Evolutionary conservation across 2,329 filamentous ascomycete species (phyloP).

Genomic region (Meredithiella fracta): DNA sequence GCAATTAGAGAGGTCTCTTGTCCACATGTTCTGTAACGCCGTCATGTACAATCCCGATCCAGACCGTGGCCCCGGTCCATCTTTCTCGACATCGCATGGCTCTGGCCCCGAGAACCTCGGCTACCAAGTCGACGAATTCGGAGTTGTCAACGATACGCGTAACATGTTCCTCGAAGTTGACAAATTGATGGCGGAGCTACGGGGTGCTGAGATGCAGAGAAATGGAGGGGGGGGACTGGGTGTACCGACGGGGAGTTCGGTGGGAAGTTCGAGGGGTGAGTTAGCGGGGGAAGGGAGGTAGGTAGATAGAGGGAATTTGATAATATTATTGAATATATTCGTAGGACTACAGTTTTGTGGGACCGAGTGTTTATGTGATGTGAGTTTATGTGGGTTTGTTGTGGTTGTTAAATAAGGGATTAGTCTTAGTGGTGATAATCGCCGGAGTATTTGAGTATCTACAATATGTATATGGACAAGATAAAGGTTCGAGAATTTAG

Average conservation of each 20-base stretch:
- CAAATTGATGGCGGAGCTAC: constrained; percentile 57
- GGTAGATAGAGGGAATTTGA: background rate
- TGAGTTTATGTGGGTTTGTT: background rate
- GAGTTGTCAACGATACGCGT: constrained; percentile 70
- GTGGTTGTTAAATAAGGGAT: background rate
- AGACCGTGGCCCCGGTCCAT: constrained; percentile 48
- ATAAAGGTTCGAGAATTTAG: too few relatives aligned
- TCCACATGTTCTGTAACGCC: constrained; percentile 94
- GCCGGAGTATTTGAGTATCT: too few relatives aligned
- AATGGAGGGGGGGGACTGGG: constrained; percentile 20
- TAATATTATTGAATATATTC: background rate
- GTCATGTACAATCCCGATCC: constrained; percentile 95
- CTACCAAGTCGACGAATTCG: constrained; percentile 63
- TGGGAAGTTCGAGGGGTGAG: constrained; percentile 22
- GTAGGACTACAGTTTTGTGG: background rate
- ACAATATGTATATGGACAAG: too few relatives aligned
- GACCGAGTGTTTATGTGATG: background rate
- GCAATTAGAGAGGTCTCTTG: constrained; percentile 81
- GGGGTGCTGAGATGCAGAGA: constrained; percentile 50
- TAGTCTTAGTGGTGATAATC: too few relatives aligned
- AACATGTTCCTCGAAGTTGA: constrained; percentile 86
- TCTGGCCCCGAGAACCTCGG: constrained; percentile 30
- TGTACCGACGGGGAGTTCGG: constrained; percentile 14
- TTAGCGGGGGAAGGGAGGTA: constrained; percentile 24
- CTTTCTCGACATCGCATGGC: constrained; percentile 37